Evolutionary conservation across 306 rosid genomes (phyloP).

Genomic region (Myrica gale): DNA sequence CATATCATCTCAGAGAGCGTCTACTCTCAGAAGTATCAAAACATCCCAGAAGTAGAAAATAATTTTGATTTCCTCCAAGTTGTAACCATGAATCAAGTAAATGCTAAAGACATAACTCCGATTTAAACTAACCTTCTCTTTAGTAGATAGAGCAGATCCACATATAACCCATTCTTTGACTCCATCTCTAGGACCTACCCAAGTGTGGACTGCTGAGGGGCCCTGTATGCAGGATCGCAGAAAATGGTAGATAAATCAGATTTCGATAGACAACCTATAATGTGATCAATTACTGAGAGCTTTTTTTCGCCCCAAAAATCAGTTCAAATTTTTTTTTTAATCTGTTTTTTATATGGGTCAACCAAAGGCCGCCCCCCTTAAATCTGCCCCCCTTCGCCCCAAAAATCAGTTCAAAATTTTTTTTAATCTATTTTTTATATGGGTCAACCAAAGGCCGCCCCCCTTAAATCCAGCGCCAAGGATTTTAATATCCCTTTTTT

Average conservation of each 20-base stretch:
- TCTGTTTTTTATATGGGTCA: no score
- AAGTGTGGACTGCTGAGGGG: constrained; percentile 30
- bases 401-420: no score
- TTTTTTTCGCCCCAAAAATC: no score
- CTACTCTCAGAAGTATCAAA: not conserved
- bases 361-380: no score
- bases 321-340: no score
- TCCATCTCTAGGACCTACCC: constrained; percentile 33
- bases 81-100: not conserved
- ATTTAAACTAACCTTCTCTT: constrained; percentile 61
- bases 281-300: not conserved
- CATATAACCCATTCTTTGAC: constrained; percentile 52
- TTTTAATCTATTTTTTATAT: no score
- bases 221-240: constrained; percentile 40
- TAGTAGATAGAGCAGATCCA: constrained; percentile 76
- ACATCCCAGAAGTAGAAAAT: not conserved
- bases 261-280: not conserved
- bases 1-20: no score
- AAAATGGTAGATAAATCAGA: constrained; percentile 21
- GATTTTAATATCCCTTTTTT: no score
- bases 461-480: no score
- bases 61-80: not conserved
- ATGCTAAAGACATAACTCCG: not conserved
- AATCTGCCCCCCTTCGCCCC: no score
- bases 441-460: no score